Percentiles rank a stretch among this genome's conserved stretches.
Evolutionary conservation across 2,329 filamentous ascomycete genomes (phyloP).

Genomic region (Trichoderma oligosporum): DNA sequence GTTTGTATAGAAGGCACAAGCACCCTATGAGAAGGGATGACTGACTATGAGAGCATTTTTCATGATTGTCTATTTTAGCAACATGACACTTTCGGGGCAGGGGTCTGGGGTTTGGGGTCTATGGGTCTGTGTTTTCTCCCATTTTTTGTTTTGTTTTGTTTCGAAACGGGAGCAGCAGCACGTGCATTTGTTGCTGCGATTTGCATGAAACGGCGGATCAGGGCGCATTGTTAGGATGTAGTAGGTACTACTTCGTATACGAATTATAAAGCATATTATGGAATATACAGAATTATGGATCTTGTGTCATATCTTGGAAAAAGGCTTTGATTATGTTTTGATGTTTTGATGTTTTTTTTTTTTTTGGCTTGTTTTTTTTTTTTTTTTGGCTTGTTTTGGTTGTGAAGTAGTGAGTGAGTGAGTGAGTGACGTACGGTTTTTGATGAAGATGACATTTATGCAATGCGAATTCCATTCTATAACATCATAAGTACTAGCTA

Average conservation of each 20-base stretch:
- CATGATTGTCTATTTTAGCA: neutral
- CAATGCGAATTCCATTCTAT: too few species aligned
- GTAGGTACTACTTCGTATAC: too few species aligned
- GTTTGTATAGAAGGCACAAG: neutral
- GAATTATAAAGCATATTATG: slow-evolving; percentile 3
- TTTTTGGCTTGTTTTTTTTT: neutral
- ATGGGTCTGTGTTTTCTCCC: too few species aligned
- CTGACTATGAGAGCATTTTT: neutral
- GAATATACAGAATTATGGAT: slow-evolving; percentile 6
- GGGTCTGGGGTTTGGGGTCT: neutral
- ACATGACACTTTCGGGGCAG: neutral
- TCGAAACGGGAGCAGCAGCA: neutral
- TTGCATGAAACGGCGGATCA: slow-evolving; percentile 12
- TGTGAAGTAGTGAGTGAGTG: neutral
- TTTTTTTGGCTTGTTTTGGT: neutral
- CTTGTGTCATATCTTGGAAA: neutral
- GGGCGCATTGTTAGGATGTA: neutral
- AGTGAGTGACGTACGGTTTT: neutral
- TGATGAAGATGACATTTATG: neutral
- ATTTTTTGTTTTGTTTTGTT: neutral
- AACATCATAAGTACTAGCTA: too few species aligned
- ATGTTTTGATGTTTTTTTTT: neutral
- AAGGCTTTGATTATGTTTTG: too few species aligned
- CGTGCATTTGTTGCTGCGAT: neutral
- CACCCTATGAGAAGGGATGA: neutral